Evolutionary conservation across 495 filamentous ascomycete species (phyloP).

Genomic region (Trichocladium uniseriatum): DNA sequence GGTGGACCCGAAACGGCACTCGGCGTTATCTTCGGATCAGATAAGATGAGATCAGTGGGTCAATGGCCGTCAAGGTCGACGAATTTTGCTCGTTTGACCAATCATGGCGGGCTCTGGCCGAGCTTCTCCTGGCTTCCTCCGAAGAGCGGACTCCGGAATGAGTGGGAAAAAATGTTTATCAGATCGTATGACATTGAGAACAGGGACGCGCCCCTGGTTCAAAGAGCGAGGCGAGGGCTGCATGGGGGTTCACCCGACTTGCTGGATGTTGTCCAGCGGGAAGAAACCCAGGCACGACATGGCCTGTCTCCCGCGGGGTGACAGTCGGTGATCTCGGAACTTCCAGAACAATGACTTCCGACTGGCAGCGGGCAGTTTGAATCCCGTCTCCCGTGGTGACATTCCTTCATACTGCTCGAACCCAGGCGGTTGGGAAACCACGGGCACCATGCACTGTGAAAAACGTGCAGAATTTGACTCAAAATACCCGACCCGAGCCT

Average conservation of each 20-base stretch:
- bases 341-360: too few relatives aligned
- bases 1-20: conserved; percentile 25
- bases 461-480: not conserved
- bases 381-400: too few relatives aligned
- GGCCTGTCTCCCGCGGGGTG: too few relatives aligned
- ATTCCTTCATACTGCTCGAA: too few relatives aligned
- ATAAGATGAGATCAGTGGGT: conserved; percentile 36
- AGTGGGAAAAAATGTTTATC: conserved; percentile 23
- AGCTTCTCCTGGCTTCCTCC: conserved; percentile 13
- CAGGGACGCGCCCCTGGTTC: not conserved
- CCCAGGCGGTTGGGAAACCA: too few relatives aligned
- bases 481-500: not conserved
- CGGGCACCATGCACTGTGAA: too few relatives aligned
- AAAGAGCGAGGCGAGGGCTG: too few relatives aligned
- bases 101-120: not conserved
- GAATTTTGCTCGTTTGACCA: not conserved
- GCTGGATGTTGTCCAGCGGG: too few relatives aligned
- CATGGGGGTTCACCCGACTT: too few relatives aligned
- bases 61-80: not conserved
- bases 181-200: conserved; percentile 22
- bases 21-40: conserved; percentile 45
- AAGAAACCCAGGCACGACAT: too few relatives aligned
- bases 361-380: too few relatives aligned
- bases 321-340: too few relatives aligned
- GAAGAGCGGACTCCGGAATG: conserved; percentile 10